A percentile compares a stretch with the other conserved stretches of the same genome.
phyloP scores from a whole-genome alignment of 2,329 filamentous ascomycete species.

The Fusarium palustre region DNA sequence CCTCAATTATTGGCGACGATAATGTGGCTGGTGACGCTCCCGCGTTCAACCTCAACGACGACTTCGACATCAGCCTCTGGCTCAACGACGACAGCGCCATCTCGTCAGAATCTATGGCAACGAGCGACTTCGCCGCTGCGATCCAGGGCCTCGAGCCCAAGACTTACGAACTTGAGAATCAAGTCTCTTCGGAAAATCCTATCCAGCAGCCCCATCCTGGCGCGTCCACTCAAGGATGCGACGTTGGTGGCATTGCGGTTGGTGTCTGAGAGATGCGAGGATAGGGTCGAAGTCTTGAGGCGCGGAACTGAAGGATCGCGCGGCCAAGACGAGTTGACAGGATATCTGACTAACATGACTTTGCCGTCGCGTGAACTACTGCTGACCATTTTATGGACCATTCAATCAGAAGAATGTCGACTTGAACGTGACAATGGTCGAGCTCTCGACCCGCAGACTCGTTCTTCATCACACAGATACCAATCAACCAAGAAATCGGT shows the following conservation, averaged over 20 bases:
- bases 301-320: slow-evolving; percentile 53
- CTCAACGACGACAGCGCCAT: slow-evolving; percentile 64
- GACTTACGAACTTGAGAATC: slow-evolving; percentile 69
- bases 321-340: slow-evolving; percentile 53
- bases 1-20: slow-evolving; percentile 74
- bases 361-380: slow-evolving; percentile 62
- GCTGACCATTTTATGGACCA: slow-evolving; percentile 61
- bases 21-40: slow-evolving; percentile 72
- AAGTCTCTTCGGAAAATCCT: slow-evolving; percentile 73
- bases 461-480: slow-evolving; percentile 33
- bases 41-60: slow-evolving; percentile 61
- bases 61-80: slow-evolving; percentile 67
- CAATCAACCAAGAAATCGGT: slow-evolving; percentile 43
- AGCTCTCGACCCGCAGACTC: slow-evolving; percentile 43
- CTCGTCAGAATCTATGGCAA: slow-evolving; percentile 61
- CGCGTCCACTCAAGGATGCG: slow-evolving; percentile 79
- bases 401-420: slow-evolving; percentile 58
- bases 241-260: slow-evolving; percentile 79
- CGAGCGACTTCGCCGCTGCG: slow-evolving; percentile 63
- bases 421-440: slow-evolving; percentile 43
- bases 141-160: slow-evolving; percentile 64
- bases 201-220: slow-evolving; percentile 79
- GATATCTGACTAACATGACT: slow-evolving; percentile 53
- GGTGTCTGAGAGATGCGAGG: slow-evolving; percentile 69
- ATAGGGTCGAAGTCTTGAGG: slow-evolving; percentile 56